Conservation (phyloP, 257 asterid species). For the Ligustrum vulgare region DNA sequence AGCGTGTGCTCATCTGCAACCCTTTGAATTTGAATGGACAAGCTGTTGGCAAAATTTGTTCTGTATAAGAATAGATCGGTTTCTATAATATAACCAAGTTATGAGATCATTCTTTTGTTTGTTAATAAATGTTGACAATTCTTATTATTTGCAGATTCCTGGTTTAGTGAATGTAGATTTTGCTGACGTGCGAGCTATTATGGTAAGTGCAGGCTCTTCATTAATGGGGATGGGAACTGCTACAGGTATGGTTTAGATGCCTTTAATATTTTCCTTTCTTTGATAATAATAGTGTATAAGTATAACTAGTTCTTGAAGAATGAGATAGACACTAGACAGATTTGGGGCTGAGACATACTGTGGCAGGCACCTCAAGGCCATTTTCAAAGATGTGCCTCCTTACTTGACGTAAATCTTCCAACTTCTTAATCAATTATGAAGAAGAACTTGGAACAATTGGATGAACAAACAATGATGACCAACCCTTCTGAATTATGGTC, state of each 20-base stretch:
- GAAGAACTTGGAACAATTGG: neutral
- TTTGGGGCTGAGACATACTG: neutral
- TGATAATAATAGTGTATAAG: neutral
- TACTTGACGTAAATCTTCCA: neutral
- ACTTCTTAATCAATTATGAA: neutral
- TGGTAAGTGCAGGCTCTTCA: slow-evolving; percentile 95
- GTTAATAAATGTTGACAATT: neutral
- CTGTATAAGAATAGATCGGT: slow-evolving; percentile 10
- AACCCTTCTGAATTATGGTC: neutral
- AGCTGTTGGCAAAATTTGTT: slow-evolving; percentile 9
- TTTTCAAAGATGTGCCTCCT: neutral
- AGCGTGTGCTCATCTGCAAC: neutral
- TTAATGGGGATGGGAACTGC: slow-evolving; percentile 97
- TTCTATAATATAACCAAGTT: slow-evolving; percentile 8
- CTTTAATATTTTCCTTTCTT: slow-evolving; percentile 4
- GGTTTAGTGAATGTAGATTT: slow-evolving; percentile 96
- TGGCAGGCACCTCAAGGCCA: neutral
- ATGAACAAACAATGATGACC: neutral
- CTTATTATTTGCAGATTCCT: slow-evolving; percentile 68
- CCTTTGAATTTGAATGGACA: slow-evolving; percentile 6
- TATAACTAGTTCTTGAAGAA: slow-evolving; percentile 2
- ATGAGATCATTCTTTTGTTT: slow-evolving; percentile 18
- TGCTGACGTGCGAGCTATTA: slow-evolving; percentile 97
- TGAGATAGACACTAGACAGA: neutral
- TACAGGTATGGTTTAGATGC: slow-evolving; percentile 56